Evolutionary conservation across 2,329 filamentous ascomycete species (phyloP).

Genomic region (Aspergillus novofumigatus): DNA sequence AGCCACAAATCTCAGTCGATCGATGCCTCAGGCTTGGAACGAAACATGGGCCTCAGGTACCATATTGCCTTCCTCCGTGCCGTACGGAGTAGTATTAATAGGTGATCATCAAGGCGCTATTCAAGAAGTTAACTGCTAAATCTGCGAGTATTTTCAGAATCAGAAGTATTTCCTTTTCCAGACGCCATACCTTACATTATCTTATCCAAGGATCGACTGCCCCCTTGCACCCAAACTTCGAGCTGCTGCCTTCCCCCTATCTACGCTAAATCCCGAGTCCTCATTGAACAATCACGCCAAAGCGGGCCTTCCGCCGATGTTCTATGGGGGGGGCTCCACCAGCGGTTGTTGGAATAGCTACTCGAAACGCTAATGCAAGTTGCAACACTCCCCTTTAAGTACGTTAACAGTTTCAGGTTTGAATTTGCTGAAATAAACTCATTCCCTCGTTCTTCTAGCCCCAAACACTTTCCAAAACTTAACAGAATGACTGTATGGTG

Average conservation of each 20-base stretch:
- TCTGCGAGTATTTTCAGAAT: too few relatives aligned
- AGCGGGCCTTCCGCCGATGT: conserved; percentile 23
- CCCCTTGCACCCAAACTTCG: conserved; percentile 5
- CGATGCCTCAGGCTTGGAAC: background rate
- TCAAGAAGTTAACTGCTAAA: background rate
- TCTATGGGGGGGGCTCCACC: conserved; percentile 28
- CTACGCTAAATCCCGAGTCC: conserved; percentile 9
- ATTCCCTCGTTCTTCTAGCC: background rate
- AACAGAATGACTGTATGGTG: conserved; percentile 12
- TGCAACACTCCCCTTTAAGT: conserved; percentile 18
- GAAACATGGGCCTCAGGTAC: too few relatives aligned
- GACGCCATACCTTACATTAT: background rate
- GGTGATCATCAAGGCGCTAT: background rate
- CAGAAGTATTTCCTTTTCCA: too few relatives aligned
- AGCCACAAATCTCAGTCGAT: too few relatives aligned
- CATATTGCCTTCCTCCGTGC: too few relatives aligned
- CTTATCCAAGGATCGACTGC: conserved; percentile 1
- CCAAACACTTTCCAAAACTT: background rate
- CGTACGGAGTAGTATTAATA: too few relatives aligned
- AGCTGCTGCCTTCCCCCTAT: conserved; percentile 8
- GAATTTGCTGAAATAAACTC: background rate
- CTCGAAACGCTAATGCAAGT: background rate
- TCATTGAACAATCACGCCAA: conserved; percentile 14
- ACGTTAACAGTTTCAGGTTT: conserved; percentile 9
- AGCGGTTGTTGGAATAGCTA: background rate